Base-by-base conservation (phyloP, 768 basidiomycete genomes). In the Paxillus involutus region DNA sequence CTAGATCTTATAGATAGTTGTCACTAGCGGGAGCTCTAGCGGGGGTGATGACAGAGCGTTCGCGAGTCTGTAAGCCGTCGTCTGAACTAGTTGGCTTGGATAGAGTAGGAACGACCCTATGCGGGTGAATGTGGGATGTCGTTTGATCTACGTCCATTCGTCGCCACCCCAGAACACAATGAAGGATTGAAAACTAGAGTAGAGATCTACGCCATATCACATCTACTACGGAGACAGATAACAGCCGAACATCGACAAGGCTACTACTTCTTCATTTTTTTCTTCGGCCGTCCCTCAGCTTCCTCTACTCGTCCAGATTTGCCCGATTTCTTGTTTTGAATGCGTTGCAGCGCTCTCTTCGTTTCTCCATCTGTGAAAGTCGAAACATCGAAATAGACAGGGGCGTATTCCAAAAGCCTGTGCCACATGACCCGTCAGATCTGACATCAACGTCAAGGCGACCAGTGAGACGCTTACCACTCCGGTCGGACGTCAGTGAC, bases 401-500 rank as follows among this genome's bases (percentile, higher is more conserved):
- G 62, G 0, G 85, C 83, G 58, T 71, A 79, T 55, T 91, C 88
- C 46, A 89, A 62, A 6, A 91, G 66, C 87, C 84, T 85, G 44
- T 35, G 2, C 16, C 21, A 41, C 1, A 40, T 10, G n/a, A 1
- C 40, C 32, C 39, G 19, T 65, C 2, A 55, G 43, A 35, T n/a
- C 19, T 47, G 11, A 12, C 19, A 17, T 13, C 51, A 59, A 37
- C 32, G 6, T 32, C 32, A 8, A 41, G n/a, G 16, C 48, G 17
- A 19, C 32, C 17, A 6, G 32, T n/a, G 10, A 37, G 47, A 11
- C 8, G 73, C 79, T 42, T 65, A 91, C 94, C 97, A 98, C 63
- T 96, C 94, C 3, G 88, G 80, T 64, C 81, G 77, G 51, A 96
- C 81, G 50, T 94, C 92, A 0, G 94, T 86, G 17, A 96, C 92